Evolutionary conservation across 1,139 yeast species (phyloP).

Genomic region (Eremothecium sinecaudum): DNA sequence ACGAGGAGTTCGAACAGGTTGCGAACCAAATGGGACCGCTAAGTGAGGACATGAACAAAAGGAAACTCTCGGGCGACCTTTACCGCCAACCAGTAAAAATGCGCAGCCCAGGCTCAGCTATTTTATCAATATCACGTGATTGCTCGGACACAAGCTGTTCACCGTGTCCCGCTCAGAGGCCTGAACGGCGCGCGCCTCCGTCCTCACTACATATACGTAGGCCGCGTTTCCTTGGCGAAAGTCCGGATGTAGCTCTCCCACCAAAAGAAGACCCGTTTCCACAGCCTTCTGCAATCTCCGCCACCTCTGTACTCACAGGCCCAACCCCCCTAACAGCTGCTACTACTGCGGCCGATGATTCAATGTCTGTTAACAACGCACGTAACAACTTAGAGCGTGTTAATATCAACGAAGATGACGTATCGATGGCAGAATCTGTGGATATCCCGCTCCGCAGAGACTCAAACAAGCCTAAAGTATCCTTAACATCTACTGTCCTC

Average conservation of each 20-base stretch:
- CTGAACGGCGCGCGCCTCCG: slow-evolving; percentile 1
- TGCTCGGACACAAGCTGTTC: not conserved
- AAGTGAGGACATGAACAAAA: slow-evolving; percentile 4
- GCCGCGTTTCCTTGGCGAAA: slow-evolving; percentile 1
- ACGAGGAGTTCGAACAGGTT: slow-evolving; percentile 26
- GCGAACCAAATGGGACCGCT: slow-evolving; percentile 9
- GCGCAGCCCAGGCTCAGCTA: slow-evolving; percentile 5
- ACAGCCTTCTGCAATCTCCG: not conserved
- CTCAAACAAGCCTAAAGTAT: slow-evolving; percentile 7
- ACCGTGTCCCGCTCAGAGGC: slow-evolving; percentile 3
- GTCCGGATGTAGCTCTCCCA: not conserved
- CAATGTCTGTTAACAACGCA: slow-evolving; percentile 4
- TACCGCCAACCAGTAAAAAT: slow-evolving; percentile 3
- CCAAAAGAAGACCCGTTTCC: not conserved
- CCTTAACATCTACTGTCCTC: slow-evolving; percentile 9
- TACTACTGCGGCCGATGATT: slow-evolving; percentile 2
- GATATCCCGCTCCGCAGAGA: slow-evolving; percentile 4
- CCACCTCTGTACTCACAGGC: not conserved
- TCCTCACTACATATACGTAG: slow-evolving; percentile 2
- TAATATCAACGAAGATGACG: slow-evolving; percentile 4
- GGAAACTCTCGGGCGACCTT: slow-evolving; percentile 6
- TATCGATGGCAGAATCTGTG: slow-evolving; percentile 5
- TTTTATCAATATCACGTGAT: slow-evolving; percentile 2
- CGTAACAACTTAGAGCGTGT: slow-evolving; percentile 1
- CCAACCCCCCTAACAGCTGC: not conserved